Evolutionary conservation across 495 filamentous ascomycete genomes (phyloP).

Genomic region (Penicillium argentinense): DNA sequence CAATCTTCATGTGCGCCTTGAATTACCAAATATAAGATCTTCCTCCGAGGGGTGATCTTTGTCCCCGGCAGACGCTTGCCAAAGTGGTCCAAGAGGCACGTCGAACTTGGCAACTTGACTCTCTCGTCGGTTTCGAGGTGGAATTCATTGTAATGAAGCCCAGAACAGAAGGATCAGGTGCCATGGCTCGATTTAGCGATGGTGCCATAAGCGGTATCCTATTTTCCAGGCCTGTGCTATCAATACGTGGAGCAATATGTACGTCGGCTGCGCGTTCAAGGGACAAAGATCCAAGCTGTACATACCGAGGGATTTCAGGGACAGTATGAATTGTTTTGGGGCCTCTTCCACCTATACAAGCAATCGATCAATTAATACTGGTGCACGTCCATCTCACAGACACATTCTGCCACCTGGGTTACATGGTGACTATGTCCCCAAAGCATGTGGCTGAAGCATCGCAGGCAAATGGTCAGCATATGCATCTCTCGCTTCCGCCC

Average conservation of each 20-base stretch:
- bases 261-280: conserved; percentile 45
- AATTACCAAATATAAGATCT: neutral
- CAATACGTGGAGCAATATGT: conserved; percentile 56
- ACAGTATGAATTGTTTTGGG: conserved; percentile 67
- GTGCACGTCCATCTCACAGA: conserved; percentile 58
- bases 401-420: conserved; percentile 55
- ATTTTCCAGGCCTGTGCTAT: conserved; percentile 52
- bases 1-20: neutral
- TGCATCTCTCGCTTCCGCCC: conserved; percentile 62
- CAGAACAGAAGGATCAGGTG: neutral
- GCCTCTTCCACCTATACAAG: conserved; percentile 57
- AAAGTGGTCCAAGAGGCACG: conserved; percentile 1
- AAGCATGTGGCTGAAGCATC: conserved; percentile 56
- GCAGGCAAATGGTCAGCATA: conserved; percentile 60
- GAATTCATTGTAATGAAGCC: conserved; percentile 61
- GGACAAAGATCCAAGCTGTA: conserved; percentile 60
- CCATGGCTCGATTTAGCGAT: conserved; percentile 2
- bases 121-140: conserved; percentile 71
- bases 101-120: conserved; percentile 11
- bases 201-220: conserved; percentile 34
- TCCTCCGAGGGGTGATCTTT: conserved; percentile 1
- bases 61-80: conserved; percentile 1
- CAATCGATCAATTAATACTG: conserved; percentile 65
- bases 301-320: conserved; percentile 64
- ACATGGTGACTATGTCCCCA: conserved; percentile 65